phyloP scores from a whole-genome alignment of 441 rosid genomes.

The Gossypium davidsonii region DNA sequence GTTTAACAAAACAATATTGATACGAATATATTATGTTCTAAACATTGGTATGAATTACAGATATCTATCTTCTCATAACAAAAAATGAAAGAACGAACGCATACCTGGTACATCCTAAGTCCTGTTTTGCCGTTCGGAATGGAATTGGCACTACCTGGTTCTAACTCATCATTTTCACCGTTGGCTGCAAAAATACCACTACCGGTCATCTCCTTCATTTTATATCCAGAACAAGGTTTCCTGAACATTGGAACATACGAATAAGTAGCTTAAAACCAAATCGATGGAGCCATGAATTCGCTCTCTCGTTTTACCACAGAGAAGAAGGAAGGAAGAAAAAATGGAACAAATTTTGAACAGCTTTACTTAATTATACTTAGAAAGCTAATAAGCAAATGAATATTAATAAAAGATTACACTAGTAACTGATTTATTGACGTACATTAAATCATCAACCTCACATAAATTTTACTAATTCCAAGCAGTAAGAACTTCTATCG shows the following conservation, averaged over 20 bases:
- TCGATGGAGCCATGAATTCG: neutral
- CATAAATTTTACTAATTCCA: neutral
- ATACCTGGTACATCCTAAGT: slow-evolving; percentile 78
- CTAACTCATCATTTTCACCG: slow-evolving; percentile 45
- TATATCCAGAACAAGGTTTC: slow-evolving; percentile 92
- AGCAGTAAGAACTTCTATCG: neutral
- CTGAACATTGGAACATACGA: slow-evolving; percentile 30
- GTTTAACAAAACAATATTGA: neutral
- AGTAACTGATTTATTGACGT: neutral
- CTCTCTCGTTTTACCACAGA: neutral
- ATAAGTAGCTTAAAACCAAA: neutral
- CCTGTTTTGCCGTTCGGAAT: slow-evolving; percentile 54
- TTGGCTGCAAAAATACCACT: slow-evolving; percentile 76
- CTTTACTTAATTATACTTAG: neutral
- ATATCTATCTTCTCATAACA: neutral
- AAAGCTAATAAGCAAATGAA: neutral
- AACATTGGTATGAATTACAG: neutral
- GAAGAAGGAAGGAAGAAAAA: neutral
- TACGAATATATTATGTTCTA: neutral
- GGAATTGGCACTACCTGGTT: slow-evolving; percentile 42
- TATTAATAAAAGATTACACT: neutral
- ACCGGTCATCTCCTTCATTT: slow-evolving; percentile 93
- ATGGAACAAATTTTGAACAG: neutral
- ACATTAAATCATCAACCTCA: neutral
- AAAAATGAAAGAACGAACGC: neutral